Conservation (phyloP, 164 flowering plant genomes). For the Buxus sempervirens region DNA sequence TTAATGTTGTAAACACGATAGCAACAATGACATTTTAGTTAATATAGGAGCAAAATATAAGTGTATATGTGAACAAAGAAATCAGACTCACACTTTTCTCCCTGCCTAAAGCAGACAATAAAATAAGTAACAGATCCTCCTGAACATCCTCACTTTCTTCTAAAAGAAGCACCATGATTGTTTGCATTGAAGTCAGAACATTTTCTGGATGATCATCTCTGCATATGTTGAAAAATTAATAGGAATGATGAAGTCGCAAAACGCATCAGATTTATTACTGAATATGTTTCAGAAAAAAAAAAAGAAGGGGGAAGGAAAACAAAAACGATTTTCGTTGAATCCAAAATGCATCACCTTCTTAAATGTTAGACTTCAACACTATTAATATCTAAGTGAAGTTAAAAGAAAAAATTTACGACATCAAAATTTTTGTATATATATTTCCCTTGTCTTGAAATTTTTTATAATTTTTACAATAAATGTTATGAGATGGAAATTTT, state of each 20-base stretch:
- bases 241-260: constrained; percentile 4
- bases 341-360: not conserved
- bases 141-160: constrained; percentile 93
- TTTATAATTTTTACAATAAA: too few relatives aligned
- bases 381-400: not conserved
- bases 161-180: constrained; percentile 82
- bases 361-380: not conserved
- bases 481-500: too few relatives aligned
- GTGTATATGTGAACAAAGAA: constrained; percentile 4
- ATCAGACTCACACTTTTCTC: constrained; percentile 53
- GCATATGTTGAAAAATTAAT: constrained; percentile 28
- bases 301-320: too few relatives aligned
- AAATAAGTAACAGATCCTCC: constrained; percentile 58
- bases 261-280: not conserved
- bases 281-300: not conserved
- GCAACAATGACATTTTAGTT: not conserved
- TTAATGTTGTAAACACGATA: constrained; percentile 7
- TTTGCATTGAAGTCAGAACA: constrained; percentile 79
- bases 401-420: too few relatives aligned
- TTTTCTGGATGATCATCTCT: constrained; percentile 88
- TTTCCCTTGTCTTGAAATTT: too few relatives aligned
- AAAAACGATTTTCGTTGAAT: too few relatives aligned
- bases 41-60: constrained; percentile 4
- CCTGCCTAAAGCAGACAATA: constrained; percentile 72
- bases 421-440: too few relatives aligned